Base-by-base conservation (phyloP, 78 protist genomes). In the Dictyostelium intermedium region DNA sequence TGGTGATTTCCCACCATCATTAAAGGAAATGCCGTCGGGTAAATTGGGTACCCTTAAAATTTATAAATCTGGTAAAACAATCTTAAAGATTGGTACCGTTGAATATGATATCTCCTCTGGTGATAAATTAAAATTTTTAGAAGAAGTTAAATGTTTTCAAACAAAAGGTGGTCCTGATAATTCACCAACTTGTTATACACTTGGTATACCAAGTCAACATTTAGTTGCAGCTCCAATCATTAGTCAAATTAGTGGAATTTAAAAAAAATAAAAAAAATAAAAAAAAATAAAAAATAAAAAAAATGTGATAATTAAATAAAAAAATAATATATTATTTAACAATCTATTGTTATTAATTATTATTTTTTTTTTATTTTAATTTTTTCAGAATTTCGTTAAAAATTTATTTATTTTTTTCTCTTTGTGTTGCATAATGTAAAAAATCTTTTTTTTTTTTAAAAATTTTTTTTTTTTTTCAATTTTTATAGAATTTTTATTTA, bases 61-160 rank as follows among this genome's bases (percentile, higher is more conserved):
- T 20, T 87, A 87, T 79, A 87, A 87, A 79, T 87, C 93, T 79
- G 93, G 93, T 63, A 87, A 87, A 79, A 39, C 43, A 27, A 66
- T 79, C 20, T 23, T 87, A 27, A 76, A 32, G 2, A 79, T 87
- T 79, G 85, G 85, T 45, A 2, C 73, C 6, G 80, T 87, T 30
- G 79, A 78, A 14, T 87, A 78, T 63, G 70, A 87, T 78, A 78
- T 87, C 0, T 78, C 85, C 25, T 84, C 93, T 18, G 76, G 82
- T 63, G 83, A 87, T 87, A 87, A 87, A 66, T 43, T 79, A 61
- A 87, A 87, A 34, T 87, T 87, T 79, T 79, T 87, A 45, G 93
- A 87, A 66, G 93, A 87, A 63, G 60, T 87, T 23, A 60, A 79
- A 32, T 87, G 93, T 79, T 77, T 87, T 63, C 45, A 84, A 25